These are phyloP conservation scores for Diutina sp. DNA, from an alignment of 1,139 yeast species.

Conservation along the genomic window DNA sequence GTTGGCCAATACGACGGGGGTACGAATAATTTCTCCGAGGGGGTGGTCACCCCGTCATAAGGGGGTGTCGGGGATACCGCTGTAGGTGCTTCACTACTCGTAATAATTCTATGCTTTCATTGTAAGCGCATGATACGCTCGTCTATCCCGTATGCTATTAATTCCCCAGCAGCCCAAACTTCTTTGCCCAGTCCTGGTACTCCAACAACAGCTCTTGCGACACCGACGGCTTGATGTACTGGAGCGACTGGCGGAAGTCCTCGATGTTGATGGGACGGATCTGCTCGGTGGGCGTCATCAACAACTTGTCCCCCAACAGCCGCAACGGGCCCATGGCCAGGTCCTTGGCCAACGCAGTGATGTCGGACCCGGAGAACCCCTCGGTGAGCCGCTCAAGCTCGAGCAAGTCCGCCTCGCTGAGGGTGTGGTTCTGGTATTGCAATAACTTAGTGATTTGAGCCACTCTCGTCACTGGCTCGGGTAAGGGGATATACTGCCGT, in stretches of 20 bases:
- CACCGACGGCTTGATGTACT: conserved; percentile 85
- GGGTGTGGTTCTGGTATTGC: conserved; percentile 62
- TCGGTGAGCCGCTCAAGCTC: conserved; percentile 52
- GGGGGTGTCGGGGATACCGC: too few relatives aligned
- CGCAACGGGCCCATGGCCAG: conserved; percentile 98
- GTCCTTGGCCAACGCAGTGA: conserved; percentile 91
- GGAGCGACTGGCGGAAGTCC: conserved; percentile 71
- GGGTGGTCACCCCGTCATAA: neutral
- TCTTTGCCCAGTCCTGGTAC: conserved; percentile 79
- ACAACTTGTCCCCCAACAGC: conserved; percentile 75
- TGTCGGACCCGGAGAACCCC: conserved; percentile 88
- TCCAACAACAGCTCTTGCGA: conserved; percentile 67
- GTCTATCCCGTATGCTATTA: neutral
- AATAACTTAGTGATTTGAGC: conserved; percentile 63
- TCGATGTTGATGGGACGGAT: conserved; percentile 67
- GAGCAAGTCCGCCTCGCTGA: conserved; percentile 50
- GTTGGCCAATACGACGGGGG: neutral
- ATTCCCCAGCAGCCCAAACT: conserved; percentile 40
- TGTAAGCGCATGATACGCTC: neutral
- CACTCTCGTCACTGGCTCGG: conserved; percentile 72
- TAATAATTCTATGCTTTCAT: neutral
- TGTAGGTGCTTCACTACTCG: neutral
- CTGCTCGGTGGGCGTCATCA: conserved; percentile 75
- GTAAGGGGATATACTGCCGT: conserved; percentile 88
- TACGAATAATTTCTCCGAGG: neutral